A percentile compares a stretch with the other conserved stretches of the same genome.
Evolutionary conservation across 2,329 filamentous ascomycete genomes (phyloP).

Genomic region (Aureobasidium melanogenum): DNA sequence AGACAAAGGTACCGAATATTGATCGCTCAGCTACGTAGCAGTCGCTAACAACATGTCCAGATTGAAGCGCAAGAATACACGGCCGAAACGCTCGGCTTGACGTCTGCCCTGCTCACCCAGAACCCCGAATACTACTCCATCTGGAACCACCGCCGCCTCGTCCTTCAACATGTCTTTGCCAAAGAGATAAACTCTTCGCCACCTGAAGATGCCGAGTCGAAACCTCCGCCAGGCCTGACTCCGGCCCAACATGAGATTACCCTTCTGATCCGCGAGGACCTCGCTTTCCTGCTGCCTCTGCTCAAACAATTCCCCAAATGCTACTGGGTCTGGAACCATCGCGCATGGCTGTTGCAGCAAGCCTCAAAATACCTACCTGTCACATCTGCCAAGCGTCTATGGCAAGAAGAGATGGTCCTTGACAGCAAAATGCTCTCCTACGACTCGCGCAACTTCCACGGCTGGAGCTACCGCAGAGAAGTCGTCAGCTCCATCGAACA

Average conservation of each 20-base stretch:
- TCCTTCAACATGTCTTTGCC: conserved; percentile 55
- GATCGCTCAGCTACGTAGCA: not conserved
- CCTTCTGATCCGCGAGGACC: conserved; percentile 59
- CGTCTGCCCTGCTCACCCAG: conserved; percentile 59
- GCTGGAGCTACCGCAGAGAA: conserved; percentile 82
- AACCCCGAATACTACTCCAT: conserved; percentile 88
- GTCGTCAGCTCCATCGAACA: conserved; percentile 71
- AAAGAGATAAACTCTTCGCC: conserved; percentile 36
- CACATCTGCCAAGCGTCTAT: conserved; percentile 54
- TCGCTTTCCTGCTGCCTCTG: conserved; percentile 74
- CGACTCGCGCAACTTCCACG: conserved; percentile 90
- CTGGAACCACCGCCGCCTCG: conserved; percentile 78
- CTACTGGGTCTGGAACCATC: conserved; percentile 99
- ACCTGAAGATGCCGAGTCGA: conserved; percentile 17
- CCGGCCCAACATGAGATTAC: conserved; percentile 29
- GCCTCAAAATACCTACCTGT: conserved; percentile 55
- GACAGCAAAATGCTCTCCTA: conserved; percentile 80
- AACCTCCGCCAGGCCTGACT: conserved; percentile 22
- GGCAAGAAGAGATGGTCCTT: conserved; percentile 75
- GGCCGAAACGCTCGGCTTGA: conserved; percentile 52
- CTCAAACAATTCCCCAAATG: conserved; percentile 86
- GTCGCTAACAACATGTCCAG: conserved; percentile 19
- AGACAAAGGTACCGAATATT: conserved; percentile 46
- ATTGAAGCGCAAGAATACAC: conserved; percentile 38
- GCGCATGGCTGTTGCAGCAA: conserved; percentile 72